A percentile compares a stretch with the other conserved stretches of the same genome.
Evolutionary conservation across 345 rosid species (phyloP).

Genomic region (Salix brachista): DNA sequence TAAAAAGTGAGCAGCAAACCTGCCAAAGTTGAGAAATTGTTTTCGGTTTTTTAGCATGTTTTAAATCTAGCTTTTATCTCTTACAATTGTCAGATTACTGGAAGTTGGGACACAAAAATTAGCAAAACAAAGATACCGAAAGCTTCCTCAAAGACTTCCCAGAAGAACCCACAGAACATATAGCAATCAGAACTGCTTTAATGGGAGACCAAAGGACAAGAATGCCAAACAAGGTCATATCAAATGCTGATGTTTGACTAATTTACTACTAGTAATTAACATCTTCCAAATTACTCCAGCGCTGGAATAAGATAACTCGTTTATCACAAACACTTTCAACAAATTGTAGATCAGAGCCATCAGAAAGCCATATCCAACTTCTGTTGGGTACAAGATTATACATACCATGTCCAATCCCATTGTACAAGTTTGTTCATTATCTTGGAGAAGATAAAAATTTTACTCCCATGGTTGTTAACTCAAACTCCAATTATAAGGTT

Average conservation of each 20-base stretch:
- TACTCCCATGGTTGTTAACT: neutral
- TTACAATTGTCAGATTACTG: no score
- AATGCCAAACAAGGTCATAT: neutral
- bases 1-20: no score
- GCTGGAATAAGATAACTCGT: neutral
- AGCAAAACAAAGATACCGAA: neutral
- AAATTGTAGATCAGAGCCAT: neutral
- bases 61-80: no score
- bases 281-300: neutral
- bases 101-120: neutral
- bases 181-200: neutral
- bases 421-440: neutral
- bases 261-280: neutral
- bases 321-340: neutral
- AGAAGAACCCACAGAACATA: neutral
- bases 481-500: neutral
- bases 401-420: neutral
- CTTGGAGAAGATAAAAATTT: neutral
- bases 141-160: neutral
- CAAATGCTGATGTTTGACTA: neutral
- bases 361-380: slow-evolving; percentile 4
- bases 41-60: no score
- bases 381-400: neutral
- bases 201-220: neutral
- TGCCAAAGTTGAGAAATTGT: no score